phyloP scores from a whole-genome alignment of 2,329 filamentous ascomycete species.

The Madurella mycetomatis region DNA sequence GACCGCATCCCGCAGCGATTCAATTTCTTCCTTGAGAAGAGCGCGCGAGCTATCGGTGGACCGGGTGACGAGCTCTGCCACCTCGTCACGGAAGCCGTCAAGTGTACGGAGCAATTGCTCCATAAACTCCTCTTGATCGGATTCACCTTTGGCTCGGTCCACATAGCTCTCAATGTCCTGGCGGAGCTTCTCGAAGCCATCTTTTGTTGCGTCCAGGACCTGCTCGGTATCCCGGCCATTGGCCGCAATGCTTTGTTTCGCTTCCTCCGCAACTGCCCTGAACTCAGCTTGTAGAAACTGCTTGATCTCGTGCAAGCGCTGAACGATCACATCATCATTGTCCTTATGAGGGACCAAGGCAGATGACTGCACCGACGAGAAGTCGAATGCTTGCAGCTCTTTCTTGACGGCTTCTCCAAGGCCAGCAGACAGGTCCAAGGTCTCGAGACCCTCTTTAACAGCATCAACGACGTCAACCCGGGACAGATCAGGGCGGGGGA shows the following conservation, averaged over 20 bases:
- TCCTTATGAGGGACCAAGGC: conserved; percentile 38
- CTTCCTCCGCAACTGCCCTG: conserved; percentile 55
- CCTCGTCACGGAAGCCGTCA: conserved; percentile 62
- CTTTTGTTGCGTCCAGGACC: conserved; percentile 79
- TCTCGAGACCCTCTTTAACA: conserved; percentile 19
- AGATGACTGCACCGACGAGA: conserved; percentile 12
- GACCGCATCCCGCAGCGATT: conserved; percentile 73
- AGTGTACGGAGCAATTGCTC: conserved; percentile 62
- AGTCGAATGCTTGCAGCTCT: conserved; percentile 30
- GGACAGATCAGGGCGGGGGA: conserved; percentile 15
- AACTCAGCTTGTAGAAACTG: conserved; percentile 57
- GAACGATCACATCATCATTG: conserved; percentile 48
- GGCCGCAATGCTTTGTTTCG: conserved; percentile 73
- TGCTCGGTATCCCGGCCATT: conserved; percentile 82
- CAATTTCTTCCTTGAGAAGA: conserved; percentile 75
- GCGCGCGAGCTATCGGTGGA: conserved; percentile 53
- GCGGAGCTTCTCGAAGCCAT: conserved; percentile 77
- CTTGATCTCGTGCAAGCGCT: conserved; percentile 62
- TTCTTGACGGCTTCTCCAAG: conserved; percentile 16
- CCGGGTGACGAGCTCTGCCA: conserved; percentile 56
- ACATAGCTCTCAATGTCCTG: conserved; percentile 78
- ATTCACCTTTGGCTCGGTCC: conserved; percentile 63
- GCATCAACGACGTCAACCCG: conserved; percentile 22
- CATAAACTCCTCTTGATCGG: conserved; percentile 73
- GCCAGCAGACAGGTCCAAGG: conserved; percentile 7